These are phyloP conservation scores for Daldinia concentrica DNA, from an alignment of 495 filamentous ascomycete species.

Conservation along the genomic window DNA sequence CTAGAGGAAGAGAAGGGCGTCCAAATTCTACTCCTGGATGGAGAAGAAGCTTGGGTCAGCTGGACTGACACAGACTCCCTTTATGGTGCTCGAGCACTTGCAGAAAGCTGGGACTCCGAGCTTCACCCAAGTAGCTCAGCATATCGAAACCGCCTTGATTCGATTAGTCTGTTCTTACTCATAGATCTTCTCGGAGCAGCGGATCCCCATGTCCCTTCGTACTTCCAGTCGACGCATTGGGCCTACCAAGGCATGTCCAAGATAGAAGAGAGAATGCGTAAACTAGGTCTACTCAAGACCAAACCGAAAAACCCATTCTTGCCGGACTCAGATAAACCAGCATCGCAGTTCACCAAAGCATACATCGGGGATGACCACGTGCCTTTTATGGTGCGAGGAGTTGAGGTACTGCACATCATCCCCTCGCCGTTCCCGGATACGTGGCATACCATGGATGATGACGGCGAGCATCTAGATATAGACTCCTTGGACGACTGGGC, in stretches of 20 bases:
- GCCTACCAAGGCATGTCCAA: slow-evolving; percentile 77
- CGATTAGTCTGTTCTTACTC: slow-evolving; percentile 85
- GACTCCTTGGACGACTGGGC: slow-evolving; percentile 86
- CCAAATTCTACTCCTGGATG: slow-evolving; percentile 87
- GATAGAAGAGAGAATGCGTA: slow-evolving; percentile 75
- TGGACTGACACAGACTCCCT: slow-evolving; percentile 83
- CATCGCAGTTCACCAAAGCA: slow-evolving; percentile 54
- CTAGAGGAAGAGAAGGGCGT: slow-evolving; percentile 67
- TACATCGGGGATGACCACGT: slow-evolving; percentile 81
- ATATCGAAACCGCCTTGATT: slow-evolving; percentile 73
- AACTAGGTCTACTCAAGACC: slow-evolving; percentile 51
- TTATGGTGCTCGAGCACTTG: slow-evolving; percentile 83
- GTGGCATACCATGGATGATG: slow-evolving; percentile 84
- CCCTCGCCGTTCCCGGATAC: slow-evolving; percentile 79
- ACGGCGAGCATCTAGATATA: slow-evolving; percentile 82
- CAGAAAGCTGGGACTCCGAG: slow-evolving; percentile 76
- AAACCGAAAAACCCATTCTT: slow-evolving; percentile 52
- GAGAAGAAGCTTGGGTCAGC: slow-evolving; percentile 83
- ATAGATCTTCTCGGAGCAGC: slow-evolving; percentile 82
- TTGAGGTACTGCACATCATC: slow-evolving; percentile 84
- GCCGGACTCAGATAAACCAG: slow-evolving; percentile 61
- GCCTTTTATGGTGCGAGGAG: slow-evolving; percentile 82
- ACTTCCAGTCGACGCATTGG: slow-evolving; percentile 89
- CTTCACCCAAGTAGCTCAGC: slow-evolving; percentile 73
- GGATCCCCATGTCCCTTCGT: slow-evolving; percentile 75